Percentiles rank a stretch among this genome's conserved stretches.
These are phyloP conservation scores for Bullera alba DNA, from an alignment of 768 basidiomycete species.

Conservation along the genomic window DNA sequence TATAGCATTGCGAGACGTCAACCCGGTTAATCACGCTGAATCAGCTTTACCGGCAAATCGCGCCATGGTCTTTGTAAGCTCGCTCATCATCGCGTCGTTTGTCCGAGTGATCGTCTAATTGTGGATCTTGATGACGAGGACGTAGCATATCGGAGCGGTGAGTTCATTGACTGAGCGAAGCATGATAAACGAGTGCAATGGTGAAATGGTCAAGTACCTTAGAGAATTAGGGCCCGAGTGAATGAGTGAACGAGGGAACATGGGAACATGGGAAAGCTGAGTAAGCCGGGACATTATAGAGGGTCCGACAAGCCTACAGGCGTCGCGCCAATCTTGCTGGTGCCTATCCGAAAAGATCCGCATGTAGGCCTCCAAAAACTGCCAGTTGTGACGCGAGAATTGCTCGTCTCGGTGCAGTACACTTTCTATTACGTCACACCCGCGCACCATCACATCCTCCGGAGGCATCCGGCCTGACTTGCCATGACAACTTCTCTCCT, in stretches of 20 bases:
- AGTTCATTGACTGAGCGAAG: not conserved
- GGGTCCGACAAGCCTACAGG: no score
- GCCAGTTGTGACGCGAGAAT: no score
- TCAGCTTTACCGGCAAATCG: not conserved
- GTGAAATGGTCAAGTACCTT: not conserved
- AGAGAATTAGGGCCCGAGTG: not conserved
- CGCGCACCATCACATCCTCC: no score
- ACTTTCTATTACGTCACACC: no score
- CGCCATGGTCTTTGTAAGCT: not conserved
- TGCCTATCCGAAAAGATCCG: no score
- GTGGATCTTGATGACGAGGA: not conserved
- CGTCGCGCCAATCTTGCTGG: no score
- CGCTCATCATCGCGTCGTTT: not conserved
- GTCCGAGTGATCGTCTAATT: not conserved
- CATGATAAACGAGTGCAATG: not conserved
- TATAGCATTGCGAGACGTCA: not conserved
- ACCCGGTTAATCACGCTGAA: not conserved
- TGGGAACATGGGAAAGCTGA: not conserved
- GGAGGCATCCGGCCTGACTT: no score
- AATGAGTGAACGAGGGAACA: not conserved
- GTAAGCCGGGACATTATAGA: not conserved
- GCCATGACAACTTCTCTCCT: no score
- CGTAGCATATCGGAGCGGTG: not conserved
- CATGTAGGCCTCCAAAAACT: no score
- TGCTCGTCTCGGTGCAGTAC: no score